phyloP scores from a whole-genome alignment of 148 eudicot species.

The Spergularia bocconei region DNA sequence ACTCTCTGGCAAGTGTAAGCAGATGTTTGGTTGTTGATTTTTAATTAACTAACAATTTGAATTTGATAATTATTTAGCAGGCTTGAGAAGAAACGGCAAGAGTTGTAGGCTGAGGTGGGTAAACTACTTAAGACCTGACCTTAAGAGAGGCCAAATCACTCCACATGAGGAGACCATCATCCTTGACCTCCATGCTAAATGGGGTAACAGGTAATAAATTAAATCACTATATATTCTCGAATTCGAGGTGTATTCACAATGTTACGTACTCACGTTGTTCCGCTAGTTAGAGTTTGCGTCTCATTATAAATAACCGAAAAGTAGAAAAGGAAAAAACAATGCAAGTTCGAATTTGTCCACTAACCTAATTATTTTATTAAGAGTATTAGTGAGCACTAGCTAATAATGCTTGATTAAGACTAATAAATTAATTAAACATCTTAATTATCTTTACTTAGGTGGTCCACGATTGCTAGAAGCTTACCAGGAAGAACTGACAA shows the following conservation, averaged over 20 bases:
- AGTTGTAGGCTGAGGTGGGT: conserved; percentile 80
- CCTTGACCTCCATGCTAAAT: conserved; percentile 61
- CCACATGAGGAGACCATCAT: conserved; percentile 64
- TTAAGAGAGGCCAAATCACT: conserved; percentile 71
- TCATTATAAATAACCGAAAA: background rate
- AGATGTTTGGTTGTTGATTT: too few species aligned
- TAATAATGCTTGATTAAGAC: background rate
- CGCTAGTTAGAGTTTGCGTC: too few species aligned
- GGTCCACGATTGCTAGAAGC: conserved; percentile 81
- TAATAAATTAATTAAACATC: background rate
- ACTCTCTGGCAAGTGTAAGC: too few species aligned
- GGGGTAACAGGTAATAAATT: conserved; percentile 69
- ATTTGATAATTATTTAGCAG: conserved; percentile 15
- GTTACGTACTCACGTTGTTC: too few species aligned
- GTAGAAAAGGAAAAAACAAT: too few species aligned
- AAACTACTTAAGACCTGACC: conserved; percentile 72
- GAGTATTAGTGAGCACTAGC: too few species aligned
- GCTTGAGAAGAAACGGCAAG: conserved; percentile 66
- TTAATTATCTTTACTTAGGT: conserved; percentile 32
- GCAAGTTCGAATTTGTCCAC: background rate
- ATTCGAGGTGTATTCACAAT: too few species aligned
- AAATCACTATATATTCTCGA: background rate
- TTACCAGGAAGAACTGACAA: conserved; percentile 82
- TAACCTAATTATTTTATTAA: background rate
- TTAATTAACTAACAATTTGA: too few species aligned